phyloP scores from a whole-genome alignment of 2,329 filamentous ascomycete genomes.

The Monilinia polystroma region DNA sequence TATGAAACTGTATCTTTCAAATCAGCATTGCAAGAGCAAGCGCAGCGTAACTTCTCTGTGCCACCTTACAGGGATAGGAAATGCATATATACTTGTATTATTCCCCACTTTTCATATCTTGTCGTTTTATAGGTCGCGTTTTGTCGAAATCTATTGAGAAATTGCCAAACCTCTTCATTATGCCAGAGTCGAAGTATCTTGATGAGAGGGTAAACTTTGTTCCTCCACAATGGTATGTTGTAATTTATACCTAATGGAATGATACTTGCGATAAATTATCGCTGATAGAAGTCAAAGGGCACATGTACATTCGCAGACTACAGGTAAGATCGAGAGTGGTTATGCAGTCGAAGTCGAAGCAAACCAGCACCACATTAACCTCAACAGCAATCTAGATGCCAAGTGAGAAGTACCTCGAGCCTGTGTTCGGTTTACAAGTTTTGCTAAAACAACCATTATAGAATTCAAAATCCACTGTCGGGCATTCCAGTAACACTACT shows the following conservation, averaged over 20 bases:
- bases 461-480: slow-evolving; percentile 56
- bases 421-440: neutral
- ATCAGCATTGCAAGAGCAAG: neutral
- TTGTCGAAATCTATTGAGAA: neutral
- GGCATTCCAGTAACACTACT: slow-evolving; percentile 53
- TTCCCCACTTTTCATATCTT: neutral
- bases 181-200: slow-evolving; percentile 1
- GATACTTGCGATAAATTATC: no score
- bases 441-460: slow-evolving; percentile 32
- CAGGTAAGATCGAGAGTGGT: neutral
- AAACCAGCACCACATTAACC: slow-evolving; percentile 7
- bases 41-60: neutral
- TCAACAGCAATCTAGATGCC: slow-evolving; percentile 22
- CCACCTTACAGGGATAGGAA: neutral
- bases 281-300: slow-evolving; percentile 9
- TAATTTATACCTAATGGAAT: neutral
- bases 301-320: neutral
- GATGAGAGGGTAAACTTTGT: slow-evolving; percentile 1
- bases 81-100: neutral
- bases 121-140: neutral
- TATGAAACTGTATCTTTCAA: neutral
- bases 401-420: slow-evolving; percentile 2
- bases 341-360: slow-evolving; percentile 9
- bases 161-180: neutral
- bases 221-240: slow-evolving; percentile 5